These are phyloP conservation scores for Pythium myriotylum DNA, from an alignment of 352 stramenopile species.

Conservation along the genomic window DNA sequence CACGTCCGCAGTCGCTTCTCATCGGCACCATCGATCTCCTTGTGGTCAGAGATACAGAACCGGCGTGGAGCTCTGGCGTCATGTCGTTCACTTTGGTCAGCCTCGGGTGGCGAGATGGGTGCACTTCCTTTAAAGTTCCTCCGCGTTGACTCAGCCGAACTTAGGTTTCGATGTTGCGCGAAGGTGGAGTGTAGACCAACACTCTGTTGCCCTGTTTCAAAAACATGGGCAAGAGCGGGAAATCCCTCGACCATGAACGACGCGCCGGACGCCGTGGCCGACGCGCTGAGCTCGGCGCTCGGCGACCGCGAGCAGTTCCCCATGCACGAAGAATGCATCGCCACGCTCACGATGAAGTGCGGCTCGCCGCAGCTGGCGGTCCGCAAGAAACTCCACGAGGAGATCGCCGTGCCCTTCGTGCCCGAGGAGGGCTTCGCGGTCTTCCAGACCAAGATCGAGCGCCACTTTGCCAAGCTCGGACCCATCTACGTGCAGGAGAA, in stretches of 20 bases:
- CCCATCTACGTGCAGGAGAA: constrained; percentile 64
- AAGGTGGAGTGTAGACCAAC: constrained; percentile 3
- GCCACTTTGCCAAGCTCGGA: constrained; percentile 65
- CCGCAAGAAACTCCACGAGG: constrained; percentile 81
- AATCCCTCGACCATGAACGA: constrained; percentile 15
- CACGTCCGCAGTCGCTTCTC: too few species aligned
- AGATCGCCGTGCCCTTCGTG: constrained; percentile 68
- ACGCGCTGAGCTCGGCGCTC: constrained; percentile 39
- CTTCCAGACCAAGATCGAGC: constrained; percentile 79
- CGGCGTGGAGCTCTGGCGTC: too few species aligned
- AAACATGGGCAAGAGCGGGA: constrained; percentile 29
- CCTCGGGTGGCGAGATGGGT: too few species aligned
- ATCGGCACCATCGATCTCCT: too few species aligned
- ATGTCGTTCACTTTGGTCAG: too few species aligned
- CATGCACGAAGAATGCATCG: constrained; percentile 60
- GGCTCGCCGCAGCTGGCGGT: constrained; percentile 72
- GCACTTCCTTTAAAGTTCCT: neutral
- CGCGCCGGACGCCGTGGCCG: constrained; percentile 20
- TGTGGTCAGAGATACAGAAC: too few species aligned
- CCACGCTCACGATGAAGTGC: constrained; percentile 78
- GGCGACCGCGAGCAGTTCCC: constrained; percentile 56
- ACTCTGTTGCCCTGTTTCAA: constrained; percentile 23
- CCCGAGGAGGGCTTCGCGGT: constrained; percentile 75
- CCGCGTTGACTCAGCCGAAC: neutral
- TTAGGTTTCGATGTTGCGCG: neutral